Base-by-base conservation (phyloP, 106 monocot species). In the Triglochin maritima region DNA sequence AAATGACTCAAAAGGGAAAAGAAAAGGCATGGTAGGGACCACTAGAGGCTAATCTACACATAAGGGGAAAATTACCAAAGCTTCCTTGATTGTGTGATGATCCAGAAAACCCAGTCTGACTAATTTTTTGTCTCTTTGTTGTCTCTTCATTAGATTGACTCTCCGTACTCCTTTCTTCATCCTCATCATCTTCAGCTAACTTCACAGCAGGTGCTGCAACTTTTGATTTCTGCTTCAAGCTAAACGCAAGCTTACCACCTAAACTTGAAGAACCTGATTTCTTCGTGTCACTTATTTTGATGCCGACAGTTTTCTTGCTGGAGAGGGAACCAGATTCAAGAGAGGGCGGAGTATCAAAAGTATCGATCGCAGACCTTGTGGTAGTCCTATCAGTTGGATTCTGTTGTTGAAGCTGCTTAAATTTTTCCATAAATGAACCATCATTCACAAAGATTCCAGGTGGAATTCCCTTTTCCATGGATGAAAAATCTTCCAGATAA, bases 221-320 rank as follows among this genome's bases (percentile, higher is more conserved):
- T 80, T 96, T 96, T 5, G 91, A 80, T 62, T 96, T 96, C 64
- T 81, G 82, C 70, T 96, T 96, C 77, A 96, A 84, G 77, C 91
- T 91, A 63, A 96, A 96, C 29, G 96, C 96, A 66, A 96, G 82
- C 66, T 96, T 96, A 3, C 87, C 88, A 62, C 66, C 68, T 0
- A 84, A 83, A 14, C 67, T 64, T 12, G 77, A 44, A 54, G 57
- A 1, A 4, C 57, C 70, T 58, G 71, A 63, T 55, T 84, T 96
- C 78, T 78, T 90, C 44, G 17, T 48, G 44, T 84, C 81, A 46
- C 11, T 46, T 60, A 47, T 71, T 74, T 87, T 94, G 4, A 64
- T 42, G 44, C 90, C 95, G 69, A 83, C 44, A 6, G 81, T 79
- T 54, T 83, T 96, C 76, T 88, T 96, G 59, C 57, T 76, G 17